These are phyloP conservation scores for Rhizopogon roseolus DNA, from an alignment of 768 basidiomycete species.

Conservation along the genomic window DNA sequence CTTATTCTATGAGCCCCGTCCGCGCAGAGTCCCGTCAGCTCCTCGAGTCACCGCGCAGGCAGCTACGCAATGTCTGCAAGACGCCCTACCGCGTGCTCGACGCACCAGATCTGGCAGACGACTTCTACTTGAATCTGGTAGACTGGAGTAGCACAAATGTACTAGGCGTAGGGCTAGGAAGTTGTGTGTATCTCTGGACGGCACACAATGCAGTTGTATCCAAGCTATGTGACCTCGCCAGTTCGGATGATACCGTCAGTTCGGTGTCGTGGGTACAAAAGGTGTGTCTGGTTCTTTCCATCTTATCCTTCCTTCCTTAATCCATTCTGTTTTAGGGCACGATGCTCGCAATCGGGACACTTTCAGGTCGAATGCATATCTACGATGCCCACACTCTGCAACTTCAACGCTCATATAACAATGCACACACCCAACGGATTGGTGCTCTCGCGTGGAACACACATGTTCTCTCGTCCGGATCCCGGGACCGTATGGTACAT, in stretches of 20 bases:
- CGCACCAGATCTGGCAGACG: constrained; percentile 94
- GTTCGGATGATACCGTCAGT: constrained; percentile 69
- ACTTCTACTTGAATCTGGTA: constrained; percentile 97
- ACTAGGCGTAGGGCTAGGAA: constrained; percentile 86
- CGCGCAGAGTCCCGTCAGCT: constrained; percentile 76
- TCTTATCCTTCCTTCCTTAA: neutral
- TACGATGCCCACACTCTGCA: constrained; percentile 84
- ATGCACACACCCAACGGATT: constrained; percentile 85
- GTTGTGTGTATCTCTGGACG: constrained; percentile 96
- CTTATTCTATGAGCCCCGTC: constrained; percentile 89
- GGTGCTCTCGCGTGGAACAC: constrained; percentile 95
- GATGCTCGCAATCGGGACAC: constrained; percentile 88
- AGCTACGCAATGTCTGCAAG: constrained; percentile 81
- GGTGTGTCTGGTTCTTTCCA: constrained; percentile 20
- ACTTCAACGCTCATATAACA: constrained; percentile 73
- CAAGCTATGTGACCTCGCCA: constrained; percentile 78
- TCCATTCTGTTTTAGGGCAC: constrained; percentile 47
- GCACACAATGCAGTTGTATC: constrained; percentile 91
- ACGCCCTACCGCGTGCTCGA: constrained; percentile 97
- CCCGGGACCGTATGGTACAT: constrained; percentile 84
- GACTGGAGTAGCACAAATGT: constrained; percentile 97
- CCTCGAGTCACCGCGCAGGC: constrained; percentile 79
- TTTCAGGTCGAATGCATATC: constrained; percentile 85
- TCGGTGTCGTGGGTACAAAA: constrained; percentile 93
- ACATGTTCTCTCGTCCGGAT: constrained; percentile 83